Evolutionary conservation across 1,284 basidiomycete species (phyloP).

Genomic region (Irpex sp.): DNA sequence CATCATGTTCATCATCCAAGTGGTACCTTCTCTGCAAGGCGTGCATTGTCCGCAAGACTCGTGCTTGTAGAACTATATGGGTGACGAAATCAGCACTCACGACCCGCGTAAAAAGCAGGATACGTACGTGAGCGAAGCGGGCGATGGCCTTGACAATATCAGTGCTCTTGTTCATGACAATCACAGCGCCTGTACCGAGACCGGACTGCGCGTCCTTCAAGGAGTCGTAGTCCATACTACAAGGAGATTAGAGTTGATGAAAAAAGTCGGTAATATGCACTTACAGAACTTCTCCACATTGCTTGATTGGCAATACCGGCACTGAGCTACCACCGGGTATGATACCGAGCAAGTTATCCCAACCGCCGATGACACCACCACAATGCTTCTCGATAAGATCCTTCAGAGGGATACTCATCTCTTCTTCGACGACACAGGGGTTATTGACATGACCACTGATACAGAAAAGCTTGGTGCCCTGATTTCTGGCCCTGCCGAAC

Average conservation of each 20-base stretch:
- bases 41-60: slow-evolving; percentile 99
- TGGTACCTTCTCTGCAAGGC: slow-evolving; percentile 93
- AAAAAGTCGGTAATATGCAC: slow-evolving; percentile 27
- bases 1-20: slow-evolving; percentile 99
- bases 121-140: slow-evolving; percentile 79
- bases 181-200: slow-evolving; percentile 96
- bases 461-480: slow-evolving; percentile 95
- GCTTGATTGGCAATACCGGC: slow-evolving; percentile 85
- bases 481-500: slow-evolving; percentile 92
- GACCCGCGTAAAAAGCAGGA: neutral
- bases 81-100: neutral
- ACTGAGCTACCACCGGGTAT: slow-evolving; percentile 96
- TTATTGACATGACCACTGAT: slow-evolving; percentile 98
- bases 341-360: slow-evolving; percentile 95
- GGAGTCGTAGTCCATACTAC: slow-evolving; percentile 97
- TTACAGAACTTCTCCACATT: slow-evolving; percentile 82
- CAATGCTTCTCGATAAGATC: slow-evolving; percentile 97
- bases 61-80: slow-evolving; percentile 87
- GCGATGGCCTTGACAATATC: slow-evolving; percentile 93
- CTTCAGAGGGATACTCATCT: slow-evolving; percentile 96
- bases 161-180: slow-evolving; percentile 98
- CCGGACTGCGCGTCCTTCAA: slow-evolving; percentile 93
- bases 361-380: slow-evolving; percentile 91
- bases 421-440: slow-evolving; percentile 97
- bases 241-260: slow-evolving; percentile 1